Evolutionary conservation across 2,329 filamentous ascomycete species (phyloP), one percentile per base, ranked within the genome.

Genomic region (Sporothrix sp.): DNA sequence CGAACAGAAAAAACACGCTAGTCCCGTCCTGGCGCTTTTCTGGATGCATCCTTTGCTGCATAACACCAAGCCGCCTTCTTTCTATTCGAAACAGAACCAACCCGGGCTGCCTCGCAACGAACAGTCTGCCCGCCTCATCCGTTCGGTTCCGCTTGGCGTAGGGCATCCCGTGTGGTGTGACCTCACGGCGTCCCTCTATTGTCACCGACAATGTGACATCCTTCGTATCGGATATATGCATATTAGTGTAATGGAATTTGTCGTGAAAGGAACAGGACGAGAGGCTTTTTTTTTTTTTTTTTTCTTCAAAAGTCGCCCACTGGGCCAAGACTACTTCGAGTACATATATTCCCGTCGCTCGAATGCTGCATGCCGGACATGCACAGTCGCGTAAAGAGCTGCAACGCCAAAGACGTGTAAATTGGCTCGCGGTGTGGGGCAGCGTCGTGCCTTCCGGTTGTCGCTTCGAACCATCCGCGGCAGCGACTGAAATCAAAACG

Each of bases 371-470:
- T n/a, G n/a, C n/a, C n/a, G n/a, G n/a, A n/a, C n/a, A n/a, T n/a
- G n/a, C n/a, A n/a, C n/a, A n/a, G n/a, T n/a, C n/a, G n/a, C n/a
- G n/a, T n/a, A n/a, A n/a, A n/a, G n/a, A n/a, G 23, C 43, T 18
- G 16, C 27, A 28, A 18, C 42, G 43, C 16, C 23, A 45, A 47
- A 37, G 33, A 37, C 44, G 44, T 47, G 44, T 47, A 38, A 38
- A 47, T 38, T 47, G 33, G 44, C 23, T 44, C n/a, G 7, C 30
- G 11, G 6, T 20, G 44, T 47, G 44, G 44, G 44, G 44, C 44
- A 20, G 2, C 9, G 7, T 16, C 44, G 5, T 25, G 7, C n/a
- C 16, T 38, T 10, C 33, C 18, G 11, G 7, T 11, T 37, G 33
- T 4, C 16, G 11, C 9, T 11, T 14, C 33, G 27, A 8, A 6